Evolutionary conservation across 768 basidiomycete genomes (phyloP).

Genomic region (Mycena polygramma): DNA sequence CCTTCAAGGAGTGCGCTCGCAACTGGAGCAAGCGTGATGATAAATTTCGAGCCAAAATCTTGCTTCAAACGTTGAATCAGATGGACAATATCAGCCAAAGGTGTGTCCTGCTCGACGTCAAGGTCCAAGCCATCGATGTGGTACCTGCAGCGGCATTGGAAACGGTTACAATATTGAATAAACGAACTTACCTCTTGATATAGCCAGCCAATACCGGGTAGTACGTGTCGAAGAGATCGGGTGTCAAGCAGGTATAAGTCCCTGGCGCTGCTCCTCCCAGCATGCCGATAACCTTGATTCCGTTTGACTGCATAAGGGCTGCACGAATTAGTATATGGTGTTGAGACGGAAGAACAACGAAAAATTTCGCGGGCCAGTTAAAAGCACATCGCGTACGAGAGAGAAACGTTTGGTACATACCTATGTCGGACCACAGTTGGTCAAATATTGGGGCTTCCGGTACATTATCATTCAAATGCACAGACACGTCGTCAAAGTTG

Average conservation of each 20-base stretch:
- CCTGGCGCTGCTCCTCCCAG: conserved; percentile 43
- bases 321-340: not conserved
- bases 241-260: conserved; percentile 40
- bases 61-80: conserved; percentile 37
- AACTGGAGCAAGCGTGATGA: conserved; percentile 45
- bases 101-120: conserved; percentile 41
- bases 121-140: conserved; percentile 44
- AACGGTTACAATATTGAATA: not conserved
- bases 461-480: conserved; percentile 41
- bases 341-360: too few relatives aligned
- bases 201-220: conserved; percentile 37
- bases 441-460: conserved; percentile 38
- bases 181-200: conserved; percentile 6
- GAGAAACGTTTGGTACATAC: too few relatives aligned
- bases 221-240: conserved; percentile 38
- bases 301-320: conserved; percentile 37
- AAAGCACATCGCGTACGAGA: too few relatives aligned
- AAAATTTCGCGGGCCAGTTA: too few relatives aligned
- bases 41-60: conserved; percentile 43
- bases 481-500: conserved; percentile 38
- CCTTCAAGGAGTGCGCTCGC: conserved; percentile 40
- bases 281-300: conserved; percentile 45
- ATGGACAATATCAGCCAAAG: conserved; percentile 30
- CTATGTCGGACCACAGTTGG: conserved; percentile 43
- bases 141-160: conserved; percentile 26